A percentile compares a stretch with the other conserved stretches of the same genome.
Evolutionary conservation across 2,329 filamentous ascomycete species (phyloP).

Genomic region (Fusarium globosum): DNA sequence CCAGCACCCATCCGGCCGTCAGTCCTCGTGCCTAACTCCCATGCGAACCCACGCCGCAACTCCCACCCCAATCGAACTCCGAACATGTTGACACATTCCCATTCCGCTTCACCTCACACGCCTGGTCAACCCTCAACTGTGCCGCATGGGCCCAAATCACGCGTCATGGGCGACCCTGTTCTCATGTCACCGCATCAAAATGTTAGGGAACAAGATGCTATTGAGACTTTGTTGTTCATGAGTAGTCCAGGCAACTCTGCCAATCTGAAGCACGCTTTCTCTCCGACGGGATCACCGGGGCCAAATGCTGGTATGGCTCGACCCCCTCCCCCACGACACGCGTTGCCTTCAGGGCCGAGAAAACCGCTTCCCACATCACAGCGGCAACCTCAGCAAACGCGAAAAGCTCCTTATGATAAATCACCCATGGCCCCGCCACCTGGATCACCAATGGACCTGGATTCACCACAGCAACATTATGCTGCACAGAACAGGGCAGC

Average conservation of each 20-base stretch:
- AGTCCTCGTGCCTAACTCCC: constrained; percentile 48
- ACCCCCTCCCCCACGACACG: constrained; percentile 43
- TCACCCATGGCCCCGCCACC: constrained; percentile 53
- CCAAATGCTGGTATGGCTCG: constrained; percentile 35
- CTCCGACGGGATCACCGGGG: constrained; percentile 54
- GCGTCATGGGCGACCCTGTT: constrained; percentile 60
- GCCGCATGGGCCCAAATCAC: constrained; percentile 45
- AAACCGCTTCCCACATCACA: constrained; percentile 63
- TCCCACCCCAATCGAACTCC: constrained; percentile 63
- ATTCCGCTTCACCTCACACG: constrained; percentile 60
- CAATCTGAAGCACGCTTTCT: constrained; percentile 68
- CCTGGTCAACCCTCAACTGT: constrained; percentile 53
- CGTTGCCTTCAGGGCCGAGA: constrained; percentile 61
- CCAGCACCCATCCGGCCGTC: constrained; percentile 67
- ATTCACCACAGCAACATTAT: constrained; percentile 49
- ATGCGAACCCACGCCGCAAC: constrained; percentile 59
- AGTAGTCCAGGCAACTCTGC: constrained; percentile 80
- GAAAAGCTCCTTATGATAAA: constrained; percentile 62
- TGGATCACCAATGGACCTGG: constrained; percentile 61
- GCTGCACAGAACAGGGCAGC: constrained; percentile 49
- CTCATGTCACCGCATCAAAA: constrained; percentile 71
- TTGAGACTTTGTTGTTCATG: constrained; percentile 84
- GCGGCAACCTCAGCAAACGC: constrained; percentile 55
- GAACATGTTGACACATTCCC: constrained; percentile 60
- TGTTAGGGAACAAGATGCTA: constrained; percentile 82